A percentile compares a stretch with the other conserved stretches of the same genome.
Evolutionary conservation across 2,329 filamentous ascomycete genomes (phyloP).

Genomic region (Truncatella angustata): DNA sequence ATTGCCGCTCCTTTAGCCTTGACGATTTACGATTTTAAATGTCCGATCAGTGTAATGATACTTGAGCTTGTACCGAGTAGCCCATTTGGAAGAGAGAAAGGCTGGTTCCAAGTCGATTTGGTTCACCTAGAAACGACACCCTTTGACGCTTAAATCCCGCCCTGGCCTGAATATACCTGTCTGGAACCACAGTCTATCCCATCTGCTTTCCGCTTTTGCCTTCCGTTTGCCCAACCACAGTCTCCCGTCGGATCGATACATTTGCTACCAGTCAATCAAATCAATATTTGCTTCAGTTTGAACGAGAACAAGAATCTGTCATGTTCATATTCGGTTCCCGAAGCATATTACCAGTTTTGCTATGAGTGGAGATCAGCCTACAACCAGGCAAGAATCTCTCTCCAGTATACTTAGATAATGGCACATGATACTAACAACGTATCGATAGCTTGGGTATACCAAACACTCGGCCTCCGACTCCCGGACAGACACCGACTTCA

Average conservation of each 20-base stretch:
- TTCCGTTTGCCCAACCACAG: conserved; percentile 1
- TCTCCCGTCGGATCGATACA: neutral
- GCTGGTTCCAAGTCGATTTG: too few species aligned
- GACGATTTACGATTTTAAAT: conserved; percentile 1
- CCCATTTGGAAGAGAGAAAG: too few species aligned
- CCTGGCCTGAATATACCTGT: neutral
- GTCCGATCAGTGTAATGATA: conserved; percentile 20
- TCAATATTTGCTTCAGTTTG: conserved; percentile 3
- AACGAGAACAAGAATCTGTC: conserved; percentile 6
- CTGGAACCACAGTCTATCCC: neutral
- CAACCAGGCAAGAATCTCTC: conserved; percentile 46
- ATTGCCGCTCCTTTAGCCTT: conserved; percentile 1
- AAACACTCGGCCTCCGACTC: conserved; percentile 60
- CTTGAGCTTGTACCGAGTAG: conserved; percentile 13
- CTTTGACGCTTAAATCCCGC: neutral
- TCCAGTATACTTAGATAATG: neutral
- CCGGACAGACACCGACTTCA: conserved; percentile 56
- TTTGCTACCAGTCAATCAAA: conserved; percentile 8
- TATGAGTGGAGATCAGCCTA: conserved; percentile 62
- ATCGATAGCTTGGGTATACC: conserved; percentile 58
- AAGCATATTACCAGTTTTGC: conserved; percentile 36
- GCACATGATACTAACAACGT: conserved; percentile 5
- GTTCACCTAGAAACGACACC: too few species aligned
- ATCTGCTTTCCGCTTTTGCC: neutral
- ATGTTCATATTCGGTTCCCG: conserved; percentile 7